Evolutionary conservation across 192 early-diverging fungal genomes (phyloP).

Genomic region (Umbelopsis sp.): DNA sequence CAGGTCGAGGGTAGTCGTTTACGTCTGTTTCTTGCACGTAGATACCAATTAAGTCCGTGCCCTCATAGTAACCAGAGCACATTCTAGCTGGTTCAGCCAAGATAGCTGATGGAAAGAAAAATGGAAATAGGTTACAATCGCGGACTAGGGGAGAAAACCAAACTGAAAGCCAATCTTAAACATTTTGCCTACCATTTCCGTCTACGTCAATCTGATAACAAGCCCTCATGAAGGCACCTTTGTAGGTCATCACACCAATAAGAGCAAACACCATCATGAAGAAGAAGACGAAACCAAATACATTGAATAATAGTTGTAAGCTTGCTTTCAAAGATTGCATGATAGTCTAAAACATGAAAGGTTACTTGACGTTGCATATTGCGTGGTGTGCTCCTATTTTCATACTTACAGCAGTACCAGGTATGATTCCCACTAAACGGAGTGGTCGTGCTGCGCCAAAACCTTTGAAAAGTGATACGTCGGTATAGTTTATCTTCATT

Average conservation of each 20-base stretch:
- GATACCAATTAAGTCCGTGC: slow-evolving; percentile 20
- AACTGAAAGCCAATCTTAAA: too few relatives aligned
- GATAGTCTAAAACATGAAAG: slow-evolving; percentile 26
- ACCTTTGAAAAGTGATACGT: slow-evolving; percentile 53
- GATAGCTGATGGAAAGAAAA: slow-evolving; percentile 11
- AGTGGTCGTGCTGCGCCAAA: slow-evolving; percentile 49
- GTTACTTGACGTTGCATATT: not conserved
- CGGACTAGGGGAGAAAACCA: not conserved
- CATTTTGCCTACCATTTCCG: slow-evolving; percentile 32
- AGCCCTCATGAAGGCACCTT: slow-evolving; percentile 48
- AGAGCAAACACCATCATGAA: slow-evolving; percentile 42
- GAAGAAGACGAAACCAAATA: slow-evolving; percentile 51
- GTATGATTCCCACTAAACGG: slow-evolving; percentile 46
- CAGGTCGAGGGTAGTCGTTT: slow-evolving; percentile 20
- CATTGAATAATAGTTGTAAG: slow-evolving; percentile 39
- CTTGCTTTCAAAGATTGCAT: slow-evolving; percentile 34
- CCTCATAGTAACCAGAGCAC: slow-evolving; percentile 37
- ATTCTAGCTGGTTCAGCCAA: slow-evolving; percentile 26
- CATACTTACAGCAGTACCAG: slow-evolving; percentile 35
- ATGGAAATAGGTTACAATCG: not conserved
- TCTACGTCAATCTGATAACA: slow-evolving; percentile 29
- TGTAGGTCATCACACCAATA: slow-evolving; percentile 53
- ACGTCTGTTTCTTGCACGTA: not conserved
- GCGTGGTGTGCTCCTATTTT: not conserved
- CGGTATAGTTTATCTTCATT: slow-evolving; percentile 38